Evolutionary conservation across 2,329 filamentous ascomycete genomes (phyloP), one percentile per base, ranked within the genome.

Genomic region (Phyllosticta capitalensis): DNA sequence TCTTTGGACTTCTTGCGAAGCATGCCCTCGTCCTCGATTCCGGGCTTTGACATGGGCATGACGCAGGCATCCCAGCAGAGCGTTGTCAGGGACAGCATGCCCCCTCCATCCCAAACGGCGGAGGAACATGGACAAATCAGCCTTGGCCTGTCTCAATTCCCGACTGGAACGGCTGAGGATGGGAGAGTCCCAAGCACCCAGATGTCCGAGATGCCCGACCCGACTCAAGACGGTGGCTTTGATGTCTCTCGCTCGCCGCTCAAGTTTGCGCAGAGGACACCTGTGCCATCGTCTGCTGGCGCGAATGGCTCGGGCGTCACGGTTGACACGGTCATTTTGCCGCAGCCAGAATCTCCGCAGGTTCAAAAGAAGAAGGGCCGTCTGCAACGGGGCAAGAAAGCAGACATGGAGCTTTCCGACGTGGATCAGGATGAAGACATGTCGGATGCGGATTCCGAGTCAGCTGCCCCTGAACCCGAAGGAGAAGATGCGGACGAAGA

Each of bases 181-280:
- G 38, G 14, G 12, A 12, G 6, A 5, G 66, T 69, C 56, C 71
- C 71, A 2, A 73, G 75, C 54, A 88, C 86, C 0, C 87, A 92
- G 65, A 72, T 81, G 20, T 89, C 88, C 24, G 84, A 89, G 28
- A 77, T 87, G 55, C 79, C 89, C 5, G 87, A 92, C 60, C 84
- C 86, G 0, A 94, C 90, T 1, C 91, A 96, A 69, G 92, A 96
- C 69, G 80, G 76, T 19, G 91, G 90, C 0, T 89, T 94, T 65
- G 82, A 86, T 49, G 78, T 86, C 59, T 86, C 85, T 55, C 70
- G 69, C 60, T 88, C 89, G 0, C 89, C 90, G 51, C 79, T 90
- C 54, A 85, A 83, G 81, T 60, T 70, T 67, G 17, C 14, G 4
- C 85, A 56, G 80, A 84, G 28, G 75, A 82, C 87, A 1, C 73